A percentile compares a stretch with the other conserved stretches of the same genome.
phyloP scores from a whole-genome alignment of 192 early-diverging fungal genomes.

The Phycomyces nitens region DNA sequence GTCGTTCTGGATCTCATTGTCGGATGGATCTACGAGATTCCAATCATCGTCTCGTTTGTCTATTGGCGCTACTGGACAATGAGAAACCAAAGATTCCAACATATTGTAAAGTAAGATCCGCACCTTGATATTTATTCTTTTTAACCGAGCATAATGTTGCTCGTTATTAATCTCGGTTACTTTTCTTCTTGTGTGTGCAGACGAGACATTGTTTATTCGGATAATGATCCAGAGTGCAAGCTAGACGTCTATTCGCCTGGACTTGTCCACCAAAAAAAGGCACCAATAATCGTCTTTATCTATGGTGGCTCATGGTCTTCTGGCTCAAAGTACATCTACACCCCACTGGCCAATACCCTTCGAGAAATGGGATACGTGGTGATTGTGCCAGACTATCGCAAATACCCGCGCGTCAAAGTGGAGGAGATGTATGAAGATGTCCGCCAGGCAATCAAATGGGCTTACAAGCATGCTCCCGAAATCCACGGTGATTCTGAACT shows the following conservation, averaged over 20 bases:
- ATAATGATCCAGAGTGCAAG: slow-evolving; percentile 1
- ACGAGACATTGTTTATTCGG: slow-evolving; percentile 27
- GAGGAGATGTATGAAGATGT: slow-evolving; percentile 43
- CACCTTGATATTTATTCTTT: too few relatives aligned
- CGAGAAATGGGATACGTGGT: slow-evolving; percentile 53
- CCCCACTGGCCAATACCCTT: slow-evolving; percentile 42
- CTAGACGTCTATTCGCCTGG: slow-evolving; percentile 31
- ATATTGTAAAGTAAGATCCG: slow-evolving; percentile 33
- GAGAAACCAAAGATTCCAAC: slow-evolving; percentile 20
- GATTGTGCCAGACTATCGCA: slow-evolving; percentile 50
- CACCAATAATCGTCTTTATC: slow-evolving; percentile 52
- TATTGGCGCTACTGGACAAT: slow-evolving; percentile 36
- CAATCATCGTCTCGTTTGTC: slow-evolving; percentile 30
- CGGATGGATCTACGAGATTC: slow-evolving; percentile 20
- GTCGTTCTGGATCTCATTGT: slow-evolving; percentile 13
- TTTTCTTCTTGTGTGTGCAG: slow-evolving; percentile 11
- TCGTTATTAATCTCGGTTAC: neutral
- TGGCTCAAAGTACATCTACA: slow-evolving; percentile 47
- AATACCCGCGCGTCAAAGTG: slow-evolving; percentile 48
- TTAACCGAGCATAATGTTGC: too few relatives aligned
- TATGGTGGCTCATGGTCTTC: slow-evolving; percentile 55
- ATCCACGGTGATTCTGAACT: slow-evolving; percentile 30
- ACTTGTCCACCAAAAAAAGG: neutral
- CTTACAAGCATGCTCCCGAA: slow-evolving; percentile 30
- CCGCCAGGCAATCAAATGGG: slow-evolving; percentile 46